A percentile compares a stretch with the other conserved stretches of the same genome.
These are phyloP conservation scores for Thraustochytrium striatum DNA, from an alignment of 352 stramenopile species.

Conservation along the genomic window DNA sequence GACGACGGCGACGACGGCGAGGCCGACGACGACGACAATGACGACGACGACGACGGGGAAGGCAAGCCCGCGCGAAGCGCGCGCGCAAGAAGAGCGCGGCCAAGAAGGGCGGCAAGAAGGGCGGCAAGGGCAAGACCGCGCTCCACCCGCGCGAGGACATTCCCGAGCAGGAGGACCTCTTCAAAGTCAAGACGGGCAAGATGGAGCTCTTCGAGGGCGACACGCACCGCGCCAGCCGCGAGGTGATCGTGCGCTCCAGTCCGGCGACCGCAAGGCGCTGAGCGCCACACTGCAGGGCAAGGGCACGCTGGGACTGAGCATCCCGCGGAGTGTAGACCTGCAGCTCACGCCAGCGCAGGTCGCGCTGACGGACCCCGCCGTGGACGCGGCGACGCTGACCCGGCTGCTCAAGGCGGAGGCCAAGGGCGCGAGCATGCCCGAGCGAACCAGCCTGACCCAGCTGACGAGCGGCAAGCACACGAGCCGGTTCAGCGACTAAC, in stretches of 20 bases:
- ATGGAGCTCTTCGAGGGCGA: not conserved
- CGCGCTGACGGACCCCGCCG: not conserved
- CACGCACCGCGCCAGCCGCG: not conserved
- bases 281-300: not conserved
- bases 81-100: not conserved
- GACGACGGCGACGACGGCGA: not conserved
- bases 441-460: not conserved
- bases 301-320: not conserved
- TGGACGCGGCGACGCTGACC: not conserved
- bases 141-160: not conserved
- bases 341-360: not conserved
- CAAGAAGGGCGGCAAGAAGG: not conserved
- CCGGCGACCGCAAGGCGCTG: not conserved
- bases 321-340: not conserved
- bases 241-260: slow-evolving; percentile 22
- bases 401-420: not conserved
- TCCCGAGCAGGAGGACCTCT: not conserved
- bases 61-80: not conserved
- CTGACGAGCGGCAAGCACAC: slow-evolving; percentile 26
- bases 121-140: not conserved
- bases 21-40: not conserved
- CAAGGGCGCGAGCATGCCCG: not conserved
- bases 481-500: not conserved
- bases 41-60: not conserved
- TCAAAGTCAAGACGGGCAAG: not conserved